Base-by-base conservation (phyloP, 2,329 filamentous ascomycete species). In the Bipolaris victoriae region DNA sequence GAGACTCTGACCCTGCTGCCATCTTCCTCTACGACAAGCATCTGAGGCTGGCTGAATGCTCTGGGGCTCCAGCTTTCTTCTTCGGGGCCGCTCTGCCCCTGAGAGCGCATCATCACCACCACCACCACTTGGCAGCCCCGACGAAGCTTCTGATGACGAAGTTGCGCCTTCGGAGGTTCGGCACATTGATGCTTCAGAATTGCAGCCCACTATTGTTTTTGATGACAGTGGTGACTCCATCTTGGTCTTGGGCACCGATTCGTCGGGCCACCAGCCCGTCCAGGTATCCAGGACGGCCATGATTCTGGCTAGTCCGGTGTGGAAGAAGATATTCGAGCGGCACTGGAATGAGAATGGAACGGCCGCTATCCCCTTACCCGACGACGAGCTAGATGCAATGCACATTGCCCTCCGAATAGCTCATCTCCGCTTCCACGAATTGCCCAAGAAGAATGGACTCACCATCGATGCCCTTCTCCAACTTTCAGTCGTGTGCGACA, bases 401-500 rank as follows among this genome's bases (percentile, higher is more conserved):
- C 46, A 49, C 24, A 57, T 49, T 18, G 49, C 44, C 24, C 54
- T 53, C 33, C 50, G 50, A 5, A 54, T 57, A 26, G 50, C 55
- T 22, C 55, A 57, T 49, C 49, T 57, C 15, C 55, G 50, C 50
- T 57, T 57, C 9, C 50, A 57, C 16, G 55, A 54, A 11, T 36
- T 57, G 22, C 57, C 45, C 6, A 16, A 52, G 36, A 53, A 57
- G 41, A 55, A 54, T 11, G 54, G 43, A 1, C 58, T 75, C 3
- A 49, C 43, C 1, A 63, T 72, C 2, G 16, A 61, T 5, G 33
- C 56, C 7, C 57, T 76, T 5, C 58, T 68, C 3, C 51, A 66
- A 15, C 54, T 76, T 9, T 66, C 71, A 0, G 59, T 70, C 10
- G 40, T 74, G 20, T 67, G 68, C 46, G 71, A 75, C 53, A 73